phyloP scores from a whole-genome alignment of 163 green algal genomes.

The Prototheca wickerhamii region DNA sequence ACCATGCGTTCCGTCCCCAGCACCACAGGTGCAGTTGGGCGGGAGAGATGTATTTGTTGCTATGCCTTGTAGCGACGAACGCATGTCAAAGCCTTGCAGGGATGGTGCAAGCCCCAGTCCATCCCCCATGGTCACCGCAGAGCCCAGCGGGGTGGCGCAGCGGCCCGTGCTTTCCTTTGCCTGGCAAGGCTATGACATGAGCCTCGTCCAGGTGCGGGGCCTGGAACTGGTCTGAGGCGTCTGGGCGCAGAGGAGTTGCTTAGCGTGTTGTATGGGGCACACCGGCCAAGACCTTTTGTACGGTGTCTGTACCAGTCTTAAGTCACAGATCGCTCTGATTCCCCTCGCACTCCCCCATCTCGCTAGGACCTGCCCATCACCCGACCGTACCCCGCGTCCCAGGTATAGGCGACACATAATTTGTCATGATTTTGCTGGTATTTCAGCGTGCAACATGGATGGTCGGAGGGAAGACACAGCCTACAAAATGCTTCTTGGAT shows the following conservation, averaged over 20 bases:
- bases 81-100: not conserved
- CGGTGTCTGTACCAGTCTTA: not conserved
- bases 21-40: not conserved
- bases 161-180: conserved; percentile 56
- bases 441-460: not conserved
- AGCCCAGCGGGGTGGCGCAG: conserved; percentile 4
- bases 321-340: not conserved
- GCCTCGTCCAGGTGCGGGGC: conserved; percentile 36
- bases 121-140: not conserved
- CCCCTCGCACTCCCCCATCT: not conserved
- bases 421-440: not conserved
- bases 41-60: not conserved
- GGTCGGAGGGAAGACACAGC: not conserved
- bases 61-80: not conserved
- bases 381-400: conserved; percentile 31
- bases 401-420: too few relatives aligned
- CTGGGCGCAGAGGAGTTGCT: not conserved
- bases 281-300: not conserved
- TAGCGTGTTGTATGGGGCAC: not conserved
- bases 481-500: not conserved
- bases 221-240: not conserved
- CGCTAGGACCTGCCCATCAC: conserved; percentile 54
- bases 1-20: conserved; percentile 18
- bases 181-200: conserved; percentile 41
- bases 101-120: not conserved